Conservation (phyloP, 768 basidiomycete species). For the Pleurotus platypus region DNA sequence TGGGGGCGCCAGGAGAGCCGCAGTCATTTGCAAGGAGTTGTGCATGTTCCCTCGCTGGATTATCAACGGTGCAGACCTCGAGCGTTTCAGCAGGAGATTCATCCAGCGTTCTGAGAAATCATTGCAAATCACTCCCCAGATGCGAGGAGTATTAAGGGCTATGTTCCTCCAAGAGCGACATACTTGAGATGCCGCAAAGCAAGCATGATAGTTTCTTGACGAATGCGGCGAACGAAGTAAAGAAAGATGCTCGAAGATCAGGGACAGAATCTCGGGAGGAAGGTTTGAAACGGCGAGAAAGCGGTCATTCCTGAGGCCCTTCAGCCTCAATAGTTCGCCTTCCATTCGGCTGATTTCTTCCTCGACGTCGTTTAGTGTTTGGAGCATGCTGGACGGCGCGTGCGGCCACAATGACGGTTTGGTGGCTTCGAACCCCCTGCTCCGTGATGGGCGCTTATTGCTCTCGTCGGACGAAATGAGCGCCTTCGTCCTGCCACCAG, state of each 20-base stretch:
- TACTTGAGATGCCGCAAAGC: neutral
- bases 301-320: neutral
- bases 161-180: conserved; percentile 1
- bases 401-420: too few species aligned
- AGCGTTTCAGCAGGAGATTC: neutral
- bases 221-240: neutral
- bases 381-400: too few species aligned
- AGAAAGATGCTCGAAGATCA: conserved; percentile 1
- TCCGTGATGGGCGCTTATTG: too few species aligned
- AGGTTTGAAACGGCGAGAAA: neutral
- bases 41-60: neutral
- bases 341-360: too few species aligned
- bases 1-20: neutral
- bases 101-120: neutral
- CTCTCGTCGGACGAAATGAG: too few species aligned
- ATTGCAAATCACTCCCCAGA: neutral
- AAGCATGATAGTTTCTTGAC: neutral
- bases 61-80: neutral
- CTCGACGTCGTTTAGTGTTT: too few species aligned
- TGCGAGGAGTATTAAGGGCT: neutral
- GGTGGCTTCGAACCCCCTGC: too few species aligned
- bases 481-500: too few species aligned
- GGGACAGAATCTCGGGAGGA: neutral
- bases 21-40: neutral
- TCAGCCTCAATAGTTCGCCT: neutral